These are phyloP conservation scores for Cyclotella sp. DNA, from an alignment of 108 stramenopile species.

Conservation along the genomic window DNA sequence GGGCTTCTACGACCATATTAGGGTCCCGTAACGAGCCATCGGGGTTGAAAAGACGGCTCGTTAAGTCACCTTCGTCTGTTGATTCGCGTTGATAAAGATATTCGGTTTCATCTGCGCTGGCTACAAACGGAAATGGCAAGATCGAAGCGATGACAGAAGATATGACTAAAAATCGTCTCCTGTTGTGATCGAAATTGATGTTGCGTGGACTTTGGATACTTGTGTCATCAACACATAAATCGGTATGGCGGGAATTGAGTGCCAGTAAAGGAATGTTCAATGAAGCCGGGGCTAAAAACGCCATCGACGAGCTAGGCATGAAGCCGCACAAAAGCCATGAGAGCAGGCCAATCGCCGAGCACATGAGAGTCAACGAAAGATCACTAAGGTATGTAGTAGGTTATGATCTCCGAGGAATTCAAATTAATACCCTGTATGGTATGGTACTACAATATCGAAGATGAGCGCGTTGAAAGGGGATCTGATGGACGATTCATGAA, in stretches of 20 bases:
- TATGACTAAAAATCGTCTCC: conserved; percentile 39
- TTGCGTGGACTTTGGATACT: not conserved
- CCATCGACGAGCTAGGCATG: not conserved
- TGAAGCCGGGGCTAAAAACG: not conserved
- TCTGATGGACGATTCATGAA: too few relatives aligned
- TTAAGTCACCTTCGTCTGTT: conserved; percentile 50
- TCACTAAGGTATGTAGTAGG: too few relatives aligned
- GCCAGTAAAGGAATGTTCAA: not conserved
- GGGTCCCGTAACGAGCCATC: conserved; percentile 74
- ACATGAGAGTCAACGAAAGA: too few relatives aligned
- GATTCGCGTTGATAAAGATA: conserved; percentile 18
- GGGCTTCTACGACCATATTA: conserved; percentile 57
- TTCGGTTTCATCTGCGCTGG: conserved; percentile 29
- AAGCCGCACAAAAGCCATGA: not conserved
- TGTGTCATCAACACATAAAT: not conserved
- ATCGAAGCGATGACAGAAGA: conserved; percentile 19
- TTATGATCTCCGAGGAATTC: not conserved
- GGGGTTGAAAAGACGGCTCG: conserved; percentile 69
- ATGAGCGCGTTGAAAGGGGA: too few relatives aligned
- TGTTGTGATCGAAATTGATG: conserved; percentile 4
- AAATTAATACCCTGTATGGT: too few relatives aligned
- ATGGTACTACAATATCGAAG: too few relatives aligned
- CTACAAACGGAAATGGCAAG: conserved; percentile 4
- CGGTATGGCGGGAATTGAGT: not conserved
- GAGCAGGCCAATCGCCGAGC: too few relatives aligned